These are phyloP conservation scores for Phaeosphaeria sp. DNA, from an alignment of 2,329 filamentous ascomycete genomes.

Conservation along the genomic window DNA sequence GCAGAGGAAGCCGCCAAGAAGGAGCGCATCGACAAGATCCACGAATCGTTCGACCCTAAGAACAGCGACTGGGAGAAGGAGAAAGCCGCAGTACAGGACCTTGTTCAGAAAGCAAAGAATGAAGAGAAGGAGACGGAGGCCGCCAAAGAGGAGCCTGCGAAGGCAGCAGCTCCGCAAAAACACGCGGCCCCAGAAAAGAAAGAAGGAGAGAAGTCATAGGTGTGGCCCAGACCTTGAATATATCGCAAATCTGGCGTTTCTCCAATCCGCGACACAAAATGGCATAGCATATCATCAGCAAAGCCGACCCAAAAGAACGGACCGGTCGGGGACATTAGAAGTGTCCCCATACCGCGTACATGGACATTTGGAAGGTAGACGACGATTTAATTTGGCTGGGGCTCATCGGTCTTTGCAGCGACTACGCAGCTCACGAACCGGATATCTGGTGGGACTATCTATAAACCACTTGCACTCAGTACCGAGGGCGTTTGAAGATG, in stretches of 20 bases:
- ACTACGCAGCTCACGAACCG: conserved; percentile 12
- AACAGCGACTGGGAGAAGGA: conserved; percentile 89
- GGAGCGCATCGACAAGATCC: conserved; percentile 77
- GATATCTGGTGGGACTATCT: conserved; percentile 10
- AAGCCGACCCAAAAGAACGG: neutral
- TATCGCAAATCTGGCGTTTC: neutral
- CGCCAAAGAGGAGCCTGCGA: conserved; percentile 36
- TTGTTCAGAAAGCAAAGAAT: conserved; percentile 64
- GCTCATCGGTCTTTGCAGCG: neutral
- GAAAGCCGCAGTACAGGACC: conserved; percentile 77
- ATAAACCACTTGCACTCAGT: conserved; percentile 4
- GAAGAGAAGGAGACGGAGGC: conserved; percentile 55
- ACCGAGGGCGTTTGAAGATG: conserved; percentile 27
- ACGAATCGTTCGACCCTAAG: conserved; percentile 79
- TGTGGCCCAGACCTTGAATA: neutral
- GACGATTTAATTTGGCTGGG: neutral
- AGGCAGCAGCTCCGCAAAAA: conserved; percentile 7
- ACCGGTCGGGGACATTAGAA: neutral
- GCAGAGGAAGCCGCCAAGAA: conserved; percentile 77
- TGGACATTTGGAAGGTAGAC: neutral
- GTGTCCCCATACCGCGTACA: neutral
- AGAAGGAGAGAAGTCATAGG: conserved; percentile 53
- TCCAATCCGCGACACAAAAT: neutral
- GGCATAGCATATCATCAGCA: neutral
- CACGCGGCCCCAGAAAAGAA: conserved; percentile 40